Evolutionary conservation across 1,139 yeast genomes (phyloP).

Genomic region (Yamadazyma sp.): DNA sequence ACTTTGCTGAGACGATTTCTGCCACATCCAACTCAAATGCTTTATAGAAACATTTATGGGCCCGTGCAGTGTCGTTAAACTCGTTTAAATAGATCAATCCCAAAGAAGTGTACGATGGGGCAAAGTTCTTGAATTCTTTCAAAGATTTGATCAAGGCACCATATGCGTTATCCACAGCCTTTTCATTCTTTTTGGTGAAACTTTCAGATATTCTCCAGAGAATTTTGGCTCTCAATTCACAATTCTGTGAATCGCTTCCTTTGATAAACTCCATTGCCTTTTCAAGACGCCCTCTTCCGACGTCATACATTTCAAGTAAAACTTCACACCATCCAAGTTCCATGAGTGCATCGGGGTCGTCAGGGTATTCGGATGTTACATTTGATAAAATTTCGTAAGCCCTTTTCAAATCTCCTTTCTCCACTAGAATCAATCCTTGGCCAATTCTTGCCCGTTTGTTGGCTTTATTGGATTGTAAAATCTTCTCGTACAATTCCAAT

Average conservation of each 20-base stretch:
- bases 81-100: slow-evolving; percentile 68
- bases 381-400: slow-evolving; percentile 55
- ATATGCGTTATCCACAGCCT: slow-evolving; percentile 44
- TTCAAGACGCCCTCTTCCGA: slow-evolving; percentile 55
- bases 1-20: slow-evolving; percentile 72
- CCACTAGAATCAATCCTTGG: slow-evolving; percentile 74
- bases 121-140: slow-evolving; percentile 60
- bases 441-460: slow-evolving; percentile 73
- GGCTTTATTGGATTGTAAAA: slow-evolving; percentile 44
- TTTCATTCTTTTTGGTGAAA: slow-evolving; percentile 26
- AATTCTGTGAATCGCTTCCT: slow-evolving; percentile 53
- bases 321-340: slow-evolving; percentile 83
- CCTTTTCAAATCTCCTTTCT: slow-evolving; percentile 53
- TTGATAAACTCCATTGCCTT: slow-evolving; percentile 42
- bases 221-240: slow-evolving; percentile 58
- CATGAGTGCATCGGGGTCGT: slow-evolving; percentile 58
- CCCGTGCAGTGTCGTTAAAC: slow-evolving; percentile 61
- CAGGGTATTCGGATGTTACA: slow-evolving; percentile 52
- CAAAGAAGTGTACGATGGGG: slow-evolving; percentile 77
- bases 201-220: slow-evolving; percentile 77
- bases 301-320: slow-evolving; percentile 46
- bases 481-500: slow-evolving; percentile 63
- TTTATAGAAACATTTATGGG: slow-evolving; percentile 83
- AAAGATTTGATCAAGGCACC: slow-evolving; percentile 60
- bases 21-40: slow-evolving; percentile 86